A percentile compares a stretch with the other conserved stretches of the same genome.
Evolutionary conservation across 345 rosid genomes (phyloP).

Genomic region (Capsella bursapastoris): DNA sequence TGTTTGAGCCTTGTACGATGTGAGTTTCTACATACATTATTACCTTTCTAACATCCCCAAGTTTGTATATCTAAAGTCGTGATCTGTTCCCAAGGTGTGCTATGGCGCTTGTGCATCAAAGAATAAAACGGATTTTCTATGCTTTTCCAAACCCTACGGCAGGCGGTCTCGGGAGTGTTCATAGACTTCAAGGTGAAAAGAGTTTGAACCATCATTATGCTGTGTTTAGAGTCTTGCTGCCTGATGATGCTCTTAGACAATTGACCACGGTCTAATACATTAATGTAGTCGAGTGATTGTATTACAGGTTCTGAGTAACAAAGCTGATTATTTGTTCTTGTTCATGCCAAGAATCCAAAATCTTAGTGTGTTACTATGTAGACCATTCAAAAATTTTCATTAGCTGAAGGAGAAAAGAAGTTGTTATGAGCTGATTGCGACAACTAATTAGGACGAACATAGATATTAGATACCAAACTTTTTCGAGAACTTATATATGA

Average conservation of each 20-base stretch:
- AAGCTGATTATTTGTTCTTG: conserved; percentile 23
- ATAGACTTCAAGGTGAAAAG: conserved; percentile 85
- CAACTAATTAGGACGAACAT: too few species aligned
- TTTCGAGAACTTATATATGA: too few species aligned
- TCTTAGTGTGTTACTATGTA: background rate
- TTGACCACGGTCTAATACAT: background rate
- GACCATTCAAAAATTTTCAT: background rate
- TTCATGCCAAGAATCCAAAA: background rate
- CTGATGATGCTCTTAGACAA: conserved; percentile 22
- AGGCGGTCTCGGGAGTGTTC: conserved; percentile 77
- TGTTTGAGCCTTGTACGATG: conserved; percentile 90
- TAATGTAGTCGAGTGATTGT: background rate
- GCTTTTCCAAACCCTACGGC: conserved; percentile 69
- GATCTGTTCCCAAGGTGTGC: conserved; percentile 62
- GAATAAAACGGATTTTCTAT: conserved; percentile 76
- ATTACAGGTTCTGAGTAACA: conserved; percentile 5
- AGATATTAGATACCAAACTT: too few species aligned
- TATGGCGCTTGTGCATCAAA: conserved; percentile 91
- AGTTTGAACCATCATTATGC: conserved; percentile 96
- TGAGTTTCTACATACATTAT: conserved; percentile 47
- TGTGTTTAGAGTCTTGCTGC: conserved; percentile 73
- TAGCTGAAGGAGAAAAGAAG: too few species aligned
- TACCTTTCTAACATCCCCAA: background rate
- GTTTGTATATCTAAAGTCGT: background rate
- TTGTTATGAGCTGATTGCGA: too few species aligned